Base-by-base conservation (phyloP, 441 rosid species). In the Pelargonium citronellum region DNA sequence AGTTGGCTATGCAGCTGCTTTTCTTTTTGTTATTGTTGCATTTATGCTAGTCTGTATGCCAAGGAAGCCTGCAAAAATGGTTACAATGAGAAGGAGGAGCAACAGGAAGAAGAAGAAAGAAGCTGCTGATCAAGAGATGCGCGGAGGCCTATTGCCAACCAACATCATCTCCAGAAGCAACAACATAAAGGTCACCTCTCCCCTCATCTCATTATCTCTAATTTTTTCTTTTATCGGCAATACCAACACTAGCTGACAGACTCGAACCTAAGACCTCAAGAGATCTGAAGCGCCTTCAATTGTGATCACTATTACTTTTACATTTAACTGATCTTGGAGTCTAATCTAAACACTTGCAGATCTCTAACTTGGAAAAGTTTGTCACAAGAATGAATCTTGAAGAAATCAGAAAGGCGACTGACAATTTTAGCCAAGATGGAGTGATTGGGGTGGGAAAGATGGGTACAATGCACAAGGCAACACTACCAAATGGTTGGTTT, bases 351-450 rank as follows among this genome's bases (percentile, higher is more conserved):
- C 34, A 20, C 11, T 2, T 60, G 12, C 69, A 74, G 79, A 71
- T 73, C 57, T 72, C 69, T 0, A 22, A 9, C 62, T 46, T 80
- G 61, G 72, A 69, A 62, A 67, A 63, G 41, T 13, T 66, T 46
- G 73, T 64, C 4, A 8, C 75, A 24, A 70, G 74, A 68, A 24
- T 74, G 67, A 51, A 55, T 17, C 57, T 67, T 3, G 15, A 12
- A 0, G 79, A 74, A 51, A 72, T 77, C 17, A 30, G 7, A 1
- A 62, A 69, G 27, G 80, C 77, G 19, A 77, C 83, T 0, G 60
- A 58, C 30, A 60, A 66, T 13, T 80, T 80, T 22, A 34, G 71
- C 58, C 22, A 71, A 44, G 22, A 47, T 30, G 78, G 75, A 24
- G n/a, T 77, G 20, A 72, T 80, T 1, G 81, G 77, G 3, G 2